phyloP scores from a whole-genome alignment of 2,329 filamentous ascomycete genomes.

The Polytolypa hystricis region DNA sequence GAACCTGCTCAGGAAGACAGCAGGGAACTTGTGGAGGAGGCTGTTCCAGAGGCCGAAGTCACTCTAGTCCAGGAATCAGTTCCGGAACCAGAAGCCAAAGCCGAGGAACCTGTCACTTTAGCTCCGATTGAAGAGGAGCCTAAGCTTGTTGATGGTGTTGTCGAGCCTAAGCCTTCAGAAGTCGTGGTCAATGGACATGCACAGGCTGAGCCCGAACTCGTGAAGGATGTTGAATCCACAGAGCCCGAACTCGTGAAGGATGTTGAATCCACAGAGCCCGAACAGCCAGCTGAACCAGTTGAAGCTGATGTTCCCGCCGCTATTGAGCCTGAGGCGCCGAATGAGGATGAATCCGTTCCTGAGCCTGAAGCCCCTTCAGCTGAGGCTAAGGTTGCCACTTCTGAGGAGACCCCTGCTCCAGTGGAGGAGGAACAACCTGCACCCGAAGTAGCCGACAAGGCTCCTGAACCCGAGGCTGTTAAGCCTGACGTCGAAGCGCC shows the following conservation, averaged over 20 bases:
- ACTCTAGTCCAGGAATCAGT: not conserved
- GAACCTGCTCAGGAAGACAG: too few relatives aligned
- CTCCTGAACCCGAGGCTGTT: too few relatives aligned
- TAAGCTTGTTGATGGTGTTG: too few relatives aligned
- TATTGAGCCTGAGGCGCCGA: not conserved
- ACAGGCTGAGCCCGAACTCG: not conserved
- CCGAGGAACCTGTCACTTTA: not conserved
- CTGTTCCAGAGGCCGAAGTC: not conserved
- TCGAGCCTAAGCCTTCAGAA: too few relatives aligned
- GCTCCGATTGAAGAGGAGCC: too few relatives aligned
- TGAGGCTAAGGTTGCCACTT: not conserved
- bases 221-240: not conserved
- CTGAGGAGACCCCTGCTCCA: not conserved
- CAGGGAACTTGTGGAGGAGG: not conserved
- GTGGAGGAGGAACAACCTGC: not conserved
- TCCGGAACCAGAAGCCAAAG: not conserved
- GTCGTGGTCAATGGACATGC: too few relatives aligned
- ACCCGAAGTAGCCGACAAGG: not conserved
- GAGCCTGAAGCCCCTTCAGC: not conserved
- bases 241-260: conserved; percentile 1
- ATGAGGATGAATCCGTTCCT: not conserved
- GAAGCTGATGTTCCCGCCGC: not conserved
- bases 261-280: not conserved
- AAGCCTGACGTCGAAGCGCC: not conserved
- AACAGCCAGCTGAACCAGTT: not conserved